Conservation (phyloP, 75 land plant species). For the Pinus taeda region DNA sequence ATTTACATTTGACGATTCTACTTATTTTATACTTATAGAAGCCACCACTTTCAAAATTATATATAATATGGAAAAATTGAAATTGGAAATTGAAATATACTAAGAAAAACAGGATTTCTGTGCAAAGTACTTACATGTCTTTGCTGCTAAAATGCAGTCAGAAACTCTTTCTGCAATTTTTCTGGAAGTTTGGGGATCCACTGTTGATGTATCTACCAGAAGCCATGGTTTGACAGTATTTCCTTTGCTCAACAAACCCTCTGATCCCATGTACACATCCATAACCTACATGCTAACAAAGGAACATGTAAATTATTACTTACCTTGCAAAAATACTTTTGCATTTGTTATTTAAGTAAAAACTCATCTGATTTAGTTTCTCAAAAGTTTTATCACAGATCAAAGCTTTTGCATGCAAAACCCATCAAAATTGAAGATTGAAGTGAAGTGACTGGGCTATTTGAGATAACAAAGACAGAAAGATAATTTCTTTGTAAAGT, state of each 20-base stretch:
- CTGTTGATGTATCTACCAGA: slow-evolving; percentile 82
- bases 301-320: background rate
- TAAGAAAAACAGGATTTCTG: background rate
- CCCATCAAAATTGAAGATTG: background rate
- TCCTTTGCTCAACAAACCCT: slow-evolving; percentile 58
- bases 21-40: background rate
- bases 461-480: background rate
- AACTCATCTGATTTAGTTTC: background rate
- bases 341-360: background rate
- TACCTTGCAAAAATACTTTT: background rate
- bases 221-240: slow-evolving; percentile 51
- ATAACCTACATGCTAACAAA: slow-evolving; percentile 45
- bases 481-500: background rate
- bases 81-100: background rate
- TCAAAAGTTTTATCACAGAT: background rate
- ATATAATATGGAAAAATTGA: background rate
- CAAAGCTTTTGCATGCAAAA: background rate
- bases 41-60: background rate
- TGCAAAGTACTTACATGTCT: slow-evolving; percentile 38
- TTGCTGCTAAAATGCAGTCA: slow-evolving; percentile 31
- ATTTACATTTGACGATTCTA: background rate
- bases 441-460: background rate
- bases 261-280: slow-evolving; percentile 80
- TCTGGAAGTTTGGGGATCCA: slow-evolving; percentile 88
- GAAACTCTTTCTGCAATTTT: slow-evolving; percentile 50